Evolutionary conservation across 345 rosid species (phyloP).

Genomic region (Aquilaria malaccensis): DNA sequence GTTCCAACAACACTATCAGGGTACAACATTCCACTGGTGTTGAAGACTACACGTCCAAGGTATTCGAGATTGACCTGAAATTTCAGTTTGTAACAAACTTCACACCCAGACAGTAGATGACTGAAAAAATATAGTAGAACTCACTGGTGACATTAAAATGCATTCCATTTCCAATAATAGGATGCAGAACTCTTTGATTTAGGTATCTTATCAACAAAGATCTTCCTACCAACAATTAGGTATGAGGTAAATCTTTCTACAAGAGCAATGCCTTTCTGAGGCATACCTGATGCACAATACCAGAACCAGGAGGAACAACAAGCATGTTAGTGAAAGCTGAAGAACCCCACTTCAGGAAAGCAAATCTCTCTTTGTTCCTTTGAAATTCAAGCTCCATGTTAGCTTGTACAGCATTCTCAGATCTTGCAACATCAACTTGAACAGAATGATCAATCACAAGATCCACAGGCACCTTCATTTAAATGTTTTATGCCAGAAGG

Average conservation of each 20-base stretch:
- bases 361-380: constrained; percentile 96
- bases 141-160: neutral
- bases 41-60: constrained; percentile 96
- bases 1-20: constrained; percentile 99
- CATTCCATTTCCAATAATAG: no score
- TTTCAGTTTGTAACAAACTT: constrained; percentile 13
- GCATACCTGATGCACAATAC: constrained; percentile 96
- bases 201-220: no score
- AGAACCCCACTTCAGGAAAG: constrained; percentile 98
- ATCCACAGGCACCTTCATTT: constrained; percentile 87
- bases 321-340: constrained; percentile 90
- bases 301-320: constrained; percentile 99
- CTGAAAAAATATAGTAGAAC: neutral
- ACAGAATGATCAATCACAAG: constrained; percentile 98
- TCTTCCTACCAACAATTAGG: no score
- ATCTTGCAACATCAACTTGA: constrained; percentile 94
- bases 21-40: constrained; percentile 62
- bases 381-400: constrained; percentile 96
- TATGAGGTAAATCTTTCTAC: no score
- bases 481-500: neutral
- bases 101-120: neutral
- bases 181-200: no score
- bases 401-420: constrained; percentile 93
- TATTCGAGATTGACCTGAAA: constrained; percentile 95
- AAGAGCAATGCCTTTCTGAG: constrained; percentile 6